Base-by-base conservation (phyloP, 495 filamentous ascomycete genomes). In the Glarea lozoyensis region DNA sequence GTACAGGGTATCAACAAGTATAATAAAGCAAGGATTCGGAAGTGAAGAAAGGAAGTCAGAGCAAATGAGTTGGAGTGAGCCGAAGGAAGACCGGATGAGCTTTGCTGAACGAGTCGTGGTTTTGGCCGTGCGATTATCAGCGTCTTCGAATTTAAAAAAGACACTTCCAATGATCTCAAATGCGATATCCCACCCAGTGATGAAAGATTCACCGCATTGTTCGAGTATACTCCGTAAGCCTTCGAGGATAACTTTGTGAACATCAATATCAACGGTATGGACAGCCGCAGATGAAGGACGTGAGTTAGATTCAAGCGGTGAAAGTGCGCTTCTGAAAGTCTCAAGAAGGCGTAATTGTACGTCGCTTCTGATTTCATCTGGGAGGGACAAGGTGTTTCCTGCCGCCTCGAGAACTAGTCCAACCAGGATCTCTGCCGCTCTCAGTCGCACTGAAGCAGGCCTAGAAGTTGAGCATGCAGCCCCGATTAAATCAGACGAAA, bases 11-110 rank as follows among this genome's bases (percentile, higher is more conserved):
- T 96, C 83, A 48, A 96, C 80, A 13, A 97, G 74, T 45, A 81
- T 82, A 42, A 88, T 67, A 27, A 95, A 77, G 60, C 84, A 92
- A 20, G 74, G 67, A 36, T 81, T 75, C 1, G 92, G 88, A 32
- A 98, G 63, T 32, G 82, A 76, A 34, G 79, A 69, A 6, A 97
- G 64, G 51, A 96, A 98, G 58, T 98, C 92, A 2, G 92, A 95
- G 53, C 88, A 94, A 29, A 97, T 83, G 4, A 98, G 76, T 54
- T 97, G 88, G 12, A 94, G 56, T 20, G 88, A 92, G 40, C 76
- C 80, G 54, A 97, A 97, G 0, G 88, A 84, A 13, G 86, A 79
- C 31, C 85, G 76, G 35, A 93, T 81, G 6, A 98, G 72, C 37
- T 77, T 79, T 43, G 76, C 67, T 4, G 88, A 88, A 22, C 75